These are phyloP conservation scores for Oryza coarctata DNA, from an alignment of 176 grass and related monocot genomes.

Conservation along the genomic window DNA sequence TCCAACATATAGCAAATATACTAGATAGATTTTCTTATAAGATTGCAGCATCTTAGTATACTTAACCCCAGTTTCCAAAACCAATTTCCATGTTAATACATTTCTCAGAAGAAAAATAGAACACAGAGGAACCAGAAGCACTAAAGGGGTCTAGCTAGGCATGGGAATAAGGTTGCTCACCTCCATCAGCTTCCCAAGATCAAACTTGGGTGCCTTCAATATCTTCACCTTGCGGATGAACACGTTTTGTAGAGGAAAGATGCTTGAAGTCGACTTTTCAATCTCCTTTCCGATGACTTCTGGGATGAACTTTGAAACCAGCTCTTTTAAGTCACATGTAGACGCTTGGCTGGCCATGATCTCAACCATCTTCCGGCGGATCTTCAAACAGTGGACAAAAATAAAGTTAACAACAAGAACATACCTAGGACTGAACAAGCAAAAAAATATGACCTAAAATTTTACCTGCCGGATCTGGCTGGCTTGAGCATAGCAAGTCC, in stretches of 20 bases:
- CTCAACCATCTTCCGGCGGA: slow-evolving; percentile 74
- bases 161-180: slow-evolving; percentile 34
- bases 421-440: too few relatives aligned
- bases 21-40: too few relatives aligned
- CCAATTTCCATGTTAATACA: too few relatives aligned
- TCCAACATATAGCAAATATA: too few relatives aligned
- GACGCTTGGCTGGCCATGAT: slow-evolving; percentile 74
- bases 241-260: slow-evolving; percentile 75
- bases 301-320: slow-evolving; percentile 78
- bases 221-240: slow-evolving; percentile 92
- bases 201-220: slow-evolving; percentile 86
- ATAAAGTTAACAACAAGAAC: background rate
- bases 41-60: too few relatives aligned
- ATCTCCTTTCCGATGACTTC: slow-evolving; percentile 88
- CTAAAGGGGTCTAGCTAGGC: background rate
- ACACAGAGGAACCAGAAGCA: too few relatives aligned
- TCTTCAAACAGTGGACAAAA: slow-evolving; percentile 38
- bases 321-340: slow-evolving; percentile 71
- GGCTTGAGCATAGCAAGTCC: slow-evolving; percentile 77
- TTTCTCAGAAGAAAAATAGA: too few relatives aligned
- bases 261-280: slow-evolving; percentile 70
- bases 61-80: too few relatives aligned
- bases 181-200: slow-evolving; percentile 88
- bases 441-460: background rate
- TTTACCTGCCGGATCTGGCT: slow-evolving; percentile 79